Evolutionary conservation across 371 early-diverging fungal genomes (phyloP), one percentile per base, ranked within the genome.

Genomic region (Mortierella sp.): DNA sequence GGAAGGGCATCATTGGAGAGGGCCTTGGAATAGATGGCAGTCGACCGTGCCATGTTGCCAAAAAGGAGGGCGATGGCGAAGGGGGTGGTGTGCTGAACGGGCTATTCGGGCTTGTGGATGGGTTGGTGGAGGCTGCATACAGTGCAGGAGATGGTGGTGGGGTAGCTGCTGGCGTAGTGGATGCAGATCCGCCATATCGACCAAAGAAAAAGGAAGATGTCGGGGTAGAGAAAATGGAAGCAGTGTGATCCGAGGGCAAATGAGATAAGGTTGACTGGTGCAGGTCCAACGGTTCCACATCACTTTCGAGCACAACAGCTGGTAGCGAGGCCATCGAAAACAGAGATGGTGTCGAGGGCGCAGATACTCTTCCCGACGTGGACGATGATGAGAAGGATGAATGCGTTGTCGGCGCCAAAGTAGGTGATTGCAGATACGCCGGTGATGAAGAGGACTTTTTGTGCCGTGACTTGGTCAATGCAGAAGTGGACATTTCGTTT

Each of bases 371-470:
- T 48, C 56, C 46, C 23, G 58, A 57, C 18, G 53, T 51, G 8
- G 57, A 21, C 21, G 68, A 46, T 8, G 50, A 23, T 28, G 59
- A 19, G 5, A 54, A 21, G 30, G 34, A 34, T 34, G 34, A 10
- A 34, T 4, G 10, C 34, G 10, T 34, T 10, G 10, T 19, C 12
- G 68, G 73, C 12, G 54, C 60, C 45, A 73, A 43, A 8, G 68
- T 64, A 39, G 68, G 68, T 2, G 74, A 68, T 16, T 45, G 31
- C 24, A 67, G 54, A 10, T 9, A 21, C 16, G 73, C 59, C 2
- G 73, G 73, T 12, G 73, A 67, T 14, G 73, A 72, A 7, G 67
- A 67, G 1, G 73, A 67, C 30, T 67, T 72, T 51, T 72, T 72
- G 45, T 72, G 73, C 24, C 61, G 41, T 13, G 68, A 60, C 39